Percentiles rank a stretch among this genome's conserved stretches.
These are phyloP conservation scores for Podospora didyma DNA, from an alignment of 495 filamentous ascomycete genomes.

Conservation along the genomic window DNA sequence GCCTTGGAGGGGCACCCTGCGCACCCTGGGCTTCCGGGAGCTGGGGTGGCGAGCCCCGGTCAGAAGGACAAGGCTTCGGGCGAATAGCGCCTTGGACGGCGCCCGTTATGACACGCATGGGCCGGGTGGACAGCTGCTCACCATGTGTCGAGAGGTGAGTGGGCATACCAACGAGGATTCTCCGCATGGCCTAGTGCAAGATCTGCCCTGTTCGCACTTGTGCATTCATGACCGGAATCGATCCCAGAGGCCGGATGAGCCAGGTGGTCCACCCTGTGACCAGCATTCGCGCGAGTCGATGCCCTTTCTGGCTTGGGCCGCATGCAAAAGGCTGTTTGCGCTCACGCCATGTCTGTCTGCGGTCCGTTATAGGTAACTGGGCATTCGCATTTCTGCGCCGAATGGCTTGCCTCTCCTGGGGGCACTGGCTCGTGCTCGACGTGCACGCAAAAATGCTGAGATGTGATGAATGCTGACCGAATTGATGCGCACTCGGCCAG, in stretches of 20 bases:
- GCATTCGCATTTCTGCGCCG: neutral
- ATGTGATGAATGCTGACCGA: no score
- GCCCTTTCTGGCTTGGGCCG: conserved; percentile 21
- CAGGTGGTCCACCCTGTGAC: conserved; percentile 26
- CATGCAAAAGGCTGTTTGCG: conserved; percentile 16
- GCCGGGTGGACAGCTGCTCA: neutral
- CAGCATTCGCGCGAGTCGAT: conserved; percentile 1
- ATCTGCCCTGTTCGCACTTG: conserved; percentile 16
- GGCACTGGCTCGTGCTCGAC: no score
- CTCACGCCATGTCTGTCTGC: neutral
- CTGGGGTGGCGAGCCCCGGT: neutral
- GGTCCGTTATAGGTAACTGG: neutral
- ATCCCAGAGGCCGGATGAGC: conserved; percentile 14
- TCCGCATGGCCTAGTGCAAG: conserved; percentile 17
- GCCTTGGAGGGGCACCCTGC: no score
- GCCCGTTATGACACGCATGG: conserved; percentile 22
- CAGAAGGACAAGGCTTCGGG: neutral
- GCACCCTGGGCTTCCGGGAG: no score
- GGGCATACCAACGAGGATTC: conserved; percentile 13
- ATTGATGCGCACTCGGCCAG: no score
- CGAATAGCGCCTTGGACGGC: conserved; percentile 4
- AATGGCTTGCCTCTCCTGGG: conserved; percentile 1
- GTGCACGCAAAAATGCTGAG: no score
- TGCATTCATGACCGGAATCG: conserved; percentile 11
- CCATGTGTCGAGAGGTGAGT: conserved; percentile 23